Evolutionary conservation across 2,329 filamentous ascomycete species (phyloP).

Genomic region (Colletotrichum simmondsii): DNA sequence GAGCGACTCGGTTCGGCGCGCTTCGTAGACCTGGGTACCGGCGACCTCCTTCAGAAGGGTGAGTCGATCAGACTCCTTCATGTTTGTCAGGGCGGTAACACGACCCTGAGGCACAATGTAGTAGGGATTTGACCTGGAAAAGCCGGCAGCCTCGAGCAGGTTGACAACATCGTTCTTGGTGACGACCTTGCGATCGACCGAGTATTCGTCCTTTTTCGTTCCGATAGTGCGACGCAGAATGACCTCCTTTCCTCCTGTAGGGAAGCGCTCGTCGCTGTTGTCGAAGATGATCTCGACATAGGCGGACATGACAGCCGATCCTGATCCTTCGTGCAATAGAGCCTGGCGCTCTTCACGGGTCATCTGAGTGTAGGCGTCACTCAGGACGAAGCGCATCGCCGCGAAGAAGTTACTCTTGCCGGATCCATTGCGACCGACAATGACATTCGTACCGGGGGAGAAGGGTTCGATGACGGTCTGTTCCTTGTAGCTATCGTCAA

Average conservation of each 20-base stretch:
- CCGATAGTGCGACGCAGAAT: slow-evolving; percentile 94
- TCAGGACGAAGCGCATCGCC: slow-evolving; percentile 96
- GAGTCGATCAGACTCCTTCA: slow-evolving; percentile 94
- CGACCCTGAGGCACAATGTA: slow-evolving; percentile 99
- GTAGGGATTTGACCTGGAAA: slow-evolving; percentile 97
- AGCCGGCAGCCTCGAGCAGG: slow-evolving; percentile 93
- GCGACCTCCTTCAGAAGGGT: slow-evolving; percentile 97
- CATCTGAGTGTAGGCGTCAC: slow-evolving; percentile 97
- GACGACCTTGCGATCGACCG: slow-evolving; percentile 94
- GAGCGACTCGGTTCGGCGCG: slow-evolving; percentile 86
- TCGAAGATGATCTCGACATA: slow-evolving; percentile 99
- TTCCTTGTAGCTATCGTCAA: slow-evolving; percentile 86
- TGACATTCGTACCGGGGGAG: slow-evolving; percentile 96
- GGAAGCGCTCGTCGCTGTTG: slow-evolving; percentile 95
- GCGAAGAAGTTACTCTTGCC: slow-evolving; percentile 99
- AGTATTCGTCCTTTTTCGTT: slow-evolving; percentile 98
- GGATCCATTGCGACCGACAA: slow-evolving; percentile 98
- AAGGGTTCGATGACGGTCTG: slow-evolving; percentile 99
- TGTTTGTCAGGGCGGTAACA: slow-evolving; percentile 95
- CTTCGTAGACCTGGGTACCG: slow-evolving; percentile 96
- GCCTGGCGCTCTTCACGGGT: slow-evolving; percentile 95
- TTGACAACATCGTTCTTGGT: slow-evolving; percentile 96
- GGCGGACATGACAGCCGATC: slow-evolving; percentile 98
- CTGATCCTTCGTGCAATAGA: slow-evolving; percentile 96
- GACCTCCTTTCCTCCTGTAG: slow-evolving; percentile 90